Base-by-base conservation (phyloP, 208 protist genomes). In the Tritrichomonas foetus region DNA sequence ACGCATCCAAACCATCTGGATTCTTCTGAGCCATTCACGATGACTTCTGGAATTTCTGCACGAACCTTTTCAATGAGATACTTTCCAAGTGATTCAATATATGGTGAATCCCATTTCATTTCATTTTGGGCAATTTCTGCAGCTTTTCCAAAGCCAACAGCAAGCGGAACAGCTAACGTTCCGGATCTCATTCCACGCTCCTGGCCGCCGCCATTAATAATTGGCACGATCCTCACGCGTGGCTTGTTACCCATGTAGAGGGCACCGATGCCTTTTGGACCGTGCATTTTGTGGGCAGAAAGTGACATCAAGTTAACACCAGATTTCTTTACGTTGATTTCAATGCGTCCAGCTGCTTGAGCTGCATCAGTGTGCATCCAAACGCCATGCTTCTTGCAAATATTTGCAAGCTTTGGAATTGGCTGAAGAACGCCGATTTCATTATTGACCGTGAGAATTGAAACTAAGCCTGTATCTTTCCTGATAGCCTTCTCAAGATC, bases 201-300 rank as follows among this genome's bases (percentile, higher is more conserved):
- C 61, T 99, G 98, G n/a, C 99, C 99, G 84, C 99, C 99, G 55
- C 99, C 99, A 95, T 96, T 98, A 47, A 99, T 96, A 9, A 99
- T 96, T 5, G 98, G 98, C 75, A 98, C 97, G 36, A 99, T 95
- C 44, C 98, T 96, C 3, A 99, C 98, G 72, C 99, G 97, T 33
- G 98, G 99, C 55, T 98, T 49, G 95, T 97, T 94, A 49, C 94
- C 94, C 20, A 98, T 94, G 93, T 97, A 98, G 0, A 98, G 89
- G 11, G 97, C 97, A n/a, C 95, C 95, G 78, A 96, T 94, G 1
- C 95, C 94, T 93, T 96, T 96, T 39, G 96, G 96, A 30, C 96
- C 95, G 94, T 96, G 95, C 25, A 99, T 97, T 95, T 99, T 99
- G 95, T 99, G 99, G 11, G 97, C 98, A 78, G 96, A 98, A 30